Base-by-base conservation (phyloP, 768 basidiomycete species). In the Pleurotus giganteus region DNA sequence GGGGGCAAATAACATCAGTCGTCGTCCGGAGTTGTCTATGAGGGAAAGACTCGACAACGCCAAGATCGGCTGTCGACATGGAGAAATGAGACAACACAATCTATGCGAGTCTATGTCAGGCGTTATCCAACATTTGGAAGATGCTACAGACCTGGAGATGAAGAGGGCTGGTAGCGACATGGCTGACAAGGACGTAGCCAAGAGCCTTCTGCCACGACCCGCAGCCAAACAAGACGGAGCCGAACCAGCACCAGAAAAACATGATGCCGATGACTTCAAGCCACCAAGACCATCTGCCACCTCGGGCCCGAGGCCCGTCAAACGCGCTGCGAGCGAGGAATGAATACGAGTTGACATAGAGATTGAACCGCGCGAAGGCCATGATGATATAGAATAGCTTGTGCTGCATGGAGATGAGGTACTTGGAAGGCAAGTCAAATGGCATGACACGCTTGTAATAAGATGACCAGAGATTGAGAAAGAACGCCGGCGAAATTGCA, bases 1-100 rank as follows among this genome's bases (percentile, higher is more conserved):
- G 78, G 2, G 85, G 83, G 71, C 97, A 98, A 57, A 91, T 83
- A 37, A 99, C 93, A 69, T 99, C 97, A 42, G 91, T 89, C 0
- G 97, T 98, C n/a, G 97, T 99, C 45, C 97, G 89, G 63, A 99
- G 74, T 69, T 99, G 97, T 13, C 97, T 87, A 61, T 92, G 88
- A 3, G 89, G 83, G 75, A 98, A 98, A 0, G 93, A 95, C 66
- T 99, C 97, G 26, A 74, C 73, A 1, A 92, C 91, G 11, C 95
- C 95, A 17, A 98, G 76, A 66, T 98, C 96, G 7, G 77, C 88
- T 2, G 94, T 95, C 11, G 96, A 94, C 76, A 94, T 93, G 46
- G 92, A 88, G 68, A 95, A 99, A 74, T 99, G 97, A 6, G 97
- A 99, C 24, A 98, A 83, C 1, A 98, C 95, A 62, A 99, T 98